These are phyloP conservation scores for Seiridium unicorne DNA, from an alignment of 2,329 filamentous ascomycete genomes.

Conservation along the genomic window DNA sequence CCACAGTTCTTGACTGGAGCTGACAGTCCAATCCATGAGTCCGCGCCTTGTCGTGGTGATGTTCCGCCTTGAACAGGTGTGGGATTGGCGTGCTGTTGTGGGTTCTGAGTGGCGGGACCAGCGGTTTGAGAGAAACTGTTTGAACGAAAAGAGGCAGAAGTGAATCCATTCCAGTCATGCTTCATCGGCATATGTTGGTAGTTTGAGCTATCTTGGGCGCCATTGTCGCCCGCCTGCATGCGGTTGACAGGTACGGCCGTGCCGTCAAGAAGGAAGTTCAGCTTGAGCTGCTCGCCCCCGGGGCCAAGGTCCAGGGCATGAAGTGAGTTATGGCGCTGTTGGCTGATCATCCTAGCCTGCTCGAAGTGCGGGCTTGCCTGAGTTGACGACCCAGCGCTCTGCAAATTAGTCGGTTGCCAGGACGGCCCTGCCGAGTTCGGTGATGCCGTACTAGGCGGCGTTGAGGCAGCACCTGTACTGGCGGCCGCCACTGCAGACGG, in stretches of 20 bases:
- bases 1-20: constrained; percentile 56
- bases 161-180: constrained; percentile 43
- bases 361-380: constrained; percentile 23
- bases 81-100: not conserved
- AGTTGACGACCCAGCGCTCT: constrained; percentile 11
- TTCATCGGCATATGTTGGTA: constrained; percentile 49
- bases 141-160: constrained; percentile 4
- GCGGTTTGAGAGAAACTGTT: not conserved
- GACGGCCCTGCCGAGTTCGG: constrained; percentile 26
- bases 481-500: constrained; percentile 19
- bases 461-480: constrained; percentile 29
- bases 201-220: constrained; percentile 42
- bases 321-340: constrained; percentile 47
- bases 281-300: constrained; percentile 61
- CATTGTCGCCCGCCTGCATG: constrained; percentile 49
- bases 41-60: constrained; percentile 1
- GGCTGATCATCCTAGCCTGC: constrained; percentile 34
- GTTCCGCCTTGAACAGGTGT: not conserved
- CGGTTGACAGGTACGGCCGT: constrained; percentile 49
- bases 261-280: constrained; percentile 68
- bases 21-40: constrained; percentile 17
- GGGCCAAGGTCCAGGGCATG: constrained; percentile 60
- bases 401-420: constrained; percentile 22
- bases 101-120: not conserved
- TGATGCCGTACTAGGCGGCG: constrained; percentile 36